phyloP scores from a whole-genome alignment of 441 rosid genomes.

The Brassica hybrid region DNA sequence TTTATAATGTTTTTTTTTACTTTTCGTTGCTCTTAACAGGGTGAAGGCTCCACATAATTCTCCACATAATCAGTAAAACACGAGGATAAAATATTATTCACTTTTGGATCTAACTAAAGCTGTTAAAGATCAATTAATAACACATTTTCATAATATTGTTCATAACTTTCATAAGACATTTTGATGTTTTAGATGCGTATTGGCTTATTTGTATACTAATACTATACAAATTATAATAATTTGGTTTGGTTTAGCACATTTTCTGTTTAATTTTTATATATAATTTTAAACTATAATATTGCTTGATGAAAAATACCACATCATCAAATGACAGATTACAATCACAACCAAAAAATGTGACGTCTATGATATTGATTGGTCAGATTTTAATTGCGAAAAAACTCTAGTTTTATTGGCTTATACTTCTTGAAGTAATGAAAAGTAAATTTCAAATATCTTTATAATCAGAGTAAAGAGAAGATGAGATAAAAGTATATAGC shows the following conservation, averaged over 20 bases:
- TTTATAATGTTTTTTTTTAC: not conserved
- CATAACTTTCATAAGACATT: not conserved
- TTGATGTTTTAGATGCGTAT: conserved; percentile 1
- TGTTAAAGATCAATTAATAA: not conserved
- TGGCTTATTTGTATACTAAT: conserved; percentile 11
- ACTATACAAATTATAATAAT: not conserved
- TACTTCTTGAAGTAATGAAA: no score
- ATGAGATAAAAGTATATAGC: no score
- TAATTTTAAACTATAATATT: no score
- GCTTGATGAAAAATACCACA: no score
- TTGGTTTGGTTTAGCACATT: not conserved
- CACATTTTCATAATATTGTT: not conserved
- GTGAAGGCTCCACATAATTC: conserved; percentile 7
- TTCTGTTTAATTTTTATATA: no score
- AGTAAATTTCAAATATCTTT: no score
- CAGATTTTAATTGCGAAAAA: no score
- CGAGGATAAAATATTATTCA: not conserved
- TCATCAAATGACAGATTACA: no score
- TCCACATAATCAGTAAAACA: not conserved
- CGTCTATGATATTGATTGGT: no score
- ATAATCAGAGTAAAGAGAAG: no score
- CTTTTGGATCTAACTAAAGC: not conserved
- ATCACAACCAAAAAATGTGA: no score
- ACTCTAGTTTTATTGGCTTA: no score
- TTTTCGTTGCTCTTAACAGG: conserved; percentile 4